Evolutionary conservation across 2,329 filamentous ascomycete species (phyloP).

Genomic region (Fusarium tricinctum): DNA sequence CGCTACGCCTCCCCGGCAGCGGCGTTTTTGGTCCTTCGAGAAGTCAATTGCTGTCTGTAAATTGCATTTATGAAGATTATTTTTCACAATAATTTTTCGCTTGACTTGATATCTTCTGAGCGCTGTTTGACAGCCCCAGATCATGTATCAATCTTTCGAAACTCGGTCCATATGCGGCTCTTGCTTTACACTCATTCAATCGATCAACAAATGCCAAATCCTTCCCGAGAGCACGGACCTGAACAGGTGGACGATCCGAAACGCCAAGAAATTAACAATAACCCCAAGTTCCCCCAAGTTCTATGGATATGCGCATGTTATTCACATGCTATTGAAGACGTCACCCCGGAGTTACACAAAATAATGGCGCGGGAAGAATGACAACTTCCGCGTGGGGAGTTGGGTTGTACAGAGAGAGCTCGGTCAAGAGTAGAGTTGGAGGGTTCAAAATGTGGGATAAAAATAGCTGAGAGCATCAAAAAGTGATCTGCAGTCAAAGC

Average conservation of each 20-base stretch:
- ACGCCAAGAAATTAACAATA: neutral
- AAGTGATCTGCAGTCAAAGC: constrained; percentile 18
- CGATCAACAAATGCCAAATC: neutral
- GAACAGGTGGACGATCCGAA: neutral
- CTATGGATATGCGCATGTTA: neutral
- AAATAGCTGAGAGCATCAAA: constrained; percentile 3
- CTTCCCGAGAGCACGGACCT: constrained; percentile 1
- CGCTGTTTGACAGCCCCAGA: neutral
- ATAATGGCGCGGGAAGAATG: neutral
- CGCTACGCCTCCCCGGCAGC: constrained; percentile 21
- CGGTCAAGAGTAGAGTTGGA: neutral
- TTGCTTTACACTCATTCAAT: neutral
- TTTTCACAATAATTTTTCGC: too few relatives aligned
- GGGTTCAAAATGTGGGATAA: constrained; percentile 6
- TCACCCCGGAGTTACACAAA: constrained; percentile 10
- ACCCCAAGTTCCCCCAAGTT: too few relatives aligned
- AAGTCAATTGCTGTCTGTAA: neutral
- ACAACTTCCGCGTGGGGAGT: neutral
- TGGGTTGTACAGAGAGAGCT: neutral
- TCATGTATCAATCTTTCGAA: neutral
- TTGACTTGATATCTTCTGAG: too few relatives aligned
- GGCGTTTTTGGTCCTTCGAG: neutral
- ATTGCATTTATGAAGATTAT: neutral
- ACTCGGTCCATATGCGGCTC: neutral
- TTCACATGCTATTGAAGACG: constrained; percentile 3